Base-by-base conservation (phyloP, 2,329 filamentous ascomycete genomes). In the Fusarium sp. region DNA sequence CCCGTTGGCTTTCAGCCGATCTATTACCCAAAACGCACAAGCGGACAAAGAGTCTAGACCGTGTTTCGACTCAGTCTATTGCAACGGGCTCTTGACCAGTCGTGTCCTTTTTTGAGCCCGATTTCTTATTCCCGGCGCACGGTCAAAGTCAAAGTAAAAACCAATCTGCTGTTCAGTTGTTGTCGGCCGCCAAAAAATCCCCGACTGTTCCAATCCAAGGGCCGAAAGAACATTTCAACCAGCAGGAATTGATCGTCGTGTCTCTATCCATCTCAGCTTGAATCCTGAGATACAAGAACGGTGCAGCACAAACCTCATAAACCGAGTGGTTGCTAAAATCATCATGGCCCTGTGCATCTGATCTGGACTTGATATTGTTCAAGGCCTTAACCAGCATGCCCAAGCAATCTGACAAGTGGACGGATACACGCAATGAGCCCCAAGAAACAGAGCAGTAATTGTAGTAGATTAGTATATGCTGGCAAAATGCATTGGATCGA, bases 51-150 rank as follows among this genome's bases (percentile, higher is more conserved):
- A 55, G 67, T 70, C 67, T 62, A 65, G 67, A 71, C 67, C 55
- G 23, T 41, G 45, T 48, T 48, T 67, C 50, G 67, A 64, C 67
- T 61, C 67, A 25, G 62, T 49, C 45, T 42, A 31, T 23, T 51
- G 50, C 21, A 56, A 53, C 39, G 26, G 42, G 57, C 45, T 60
- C 19, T 52, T 53, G 18, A 21, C 50, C 21, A 46, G 46, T 43
- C 37, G 44, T 28, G 46, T 19, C 43, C 41, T 34, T 55, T 55
- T 41, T 57, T 45, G 26, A 62, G 19, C 42, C 67, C 43, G 58
- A 48, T 8, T 21, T 30, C 41, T 68, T 70, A 70, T 70, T 70
- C 48, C 67, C 67, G 58, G 64, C 46, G 49, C 63, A 65, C 59
- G 55, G 67, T 23, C 28, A 34, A 46, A 48, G 34, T n/a, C 34